Base-by-base conservation (phyloP, 345 rosid species). In the Rhodamnia argentea region DNA sequence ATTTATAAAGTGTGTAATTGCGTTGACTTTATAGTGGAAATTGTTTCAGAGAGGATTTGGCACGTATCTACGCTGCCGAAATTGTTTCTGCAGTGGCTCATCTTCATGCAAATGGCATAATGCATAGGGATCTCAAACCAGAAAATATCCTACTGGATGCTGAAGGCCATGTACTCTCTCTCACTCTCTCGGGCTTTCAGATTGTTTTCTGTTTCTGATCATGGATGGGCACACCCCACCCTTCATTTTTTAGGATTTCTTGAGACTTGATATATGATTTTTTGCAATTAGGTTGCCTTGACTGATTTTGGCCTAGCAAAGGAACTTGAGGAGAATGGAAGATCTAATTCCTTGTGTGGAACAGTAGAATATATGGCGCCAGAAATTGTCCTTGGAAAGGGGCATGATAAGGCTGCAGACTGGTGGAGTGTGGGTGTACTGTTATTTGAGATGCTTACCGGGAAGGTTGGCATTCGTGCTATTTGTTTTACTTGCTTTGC, bases 371-470 rank as follows among this genome's bases (percentile, higher is more conserved):
- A 97, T 85, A 97, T 96, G 99, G 88, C 99, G 74, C 98, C 99
- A 70, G 99, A 97, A 90, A 95, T 97, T 82, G 87, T 97, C 87
- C 92, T 89, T 10, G 99, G 99, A 16, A 97, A 91, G 89, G 99
- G 99, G 47, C 99, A 97, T 88, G 92, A 97, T 86, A 97, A 97
- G 88, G 93, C 98, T 83, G 97, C 99, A 6, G 99, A 97, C 59
- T 97, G 99, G 99, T 97, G 99, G 99, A 97, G 99, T 81, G 96
- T 94, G 53, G 99, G 99, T 62, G 89, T 95, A 87, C 91, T 97
- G 59, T 85, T 96, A 82, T 95, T 90, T 92, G 99, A 97, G 92
- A 97, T 97, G 99, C 98, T 96, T 58, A 96, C 98, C 13, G 99
- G 95, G 74, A 90, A 95, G 98, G 99, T 95, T 86, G 87, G 87